phyloP scores from a whole-genome alignment of 108 stramenopile species.

The Nitzschia putrida region DNA sequence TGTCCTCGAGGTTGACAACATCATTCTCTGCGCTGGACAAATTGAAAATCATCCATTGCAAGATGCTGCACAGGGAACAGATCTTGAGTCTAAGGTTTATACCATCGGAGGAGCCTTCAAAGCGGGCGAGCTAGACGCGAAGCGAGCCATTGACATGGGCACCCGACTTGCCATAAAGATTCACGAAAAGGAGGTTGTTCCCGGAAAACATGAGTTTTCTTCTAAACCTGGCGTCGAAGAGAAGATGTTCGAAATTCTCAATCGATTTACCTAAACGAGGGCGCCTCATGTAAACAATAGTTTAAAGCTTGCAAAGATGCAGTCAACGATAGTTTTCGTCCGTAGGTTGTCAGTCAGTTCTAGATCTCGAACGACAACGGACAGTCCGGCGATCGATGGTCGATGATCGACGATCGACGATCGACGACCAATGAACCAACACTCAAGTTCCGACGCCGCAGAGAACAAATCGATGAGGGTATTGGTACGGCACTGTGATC shows the following conservation, averaged over 20 bases:
- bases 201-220: constrained; percentile 71
- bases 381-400: too few species aligned
- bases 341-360: too few species aligned
- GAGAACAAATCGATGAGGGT: too few species aligned
- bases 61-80: constrained; percentile 35
- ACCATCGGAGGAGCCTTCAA: constrained; percentile 92
- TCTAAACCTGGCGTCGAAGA: constrained; percentile 61
- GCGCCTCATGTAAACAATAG: neutral
- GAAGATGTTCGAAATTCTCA: constrained; percentile 42
- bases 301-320: too few species aligned
- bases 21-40: constrained; percentile 96
- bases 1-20: constrained; percentile 90
- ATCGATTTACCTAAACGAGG: constrained; percentile 7
- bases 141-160: constrained; percentile 98
- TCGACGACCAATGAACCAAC: too few species aligned
- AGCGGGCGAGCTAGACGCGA: constrained; percentile 96
- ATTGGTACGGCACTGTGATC: too few species aligned
- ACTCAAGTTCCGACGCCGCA: too few species aligned
- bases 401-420: too few species aligned
- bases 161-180: constrained; percentile 88
- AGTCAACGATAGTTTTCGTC: too few species aligned
- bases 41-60: constrained; percentile 49
- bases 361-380: too few species aligned
- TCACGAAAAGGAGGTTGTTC: constrained; percentile 59
- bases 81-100: constrained; percentile 61